Conservation (phyloP, 495 filamentous ascomycete genomes). For the Achaetomiella virescens region DNA sequence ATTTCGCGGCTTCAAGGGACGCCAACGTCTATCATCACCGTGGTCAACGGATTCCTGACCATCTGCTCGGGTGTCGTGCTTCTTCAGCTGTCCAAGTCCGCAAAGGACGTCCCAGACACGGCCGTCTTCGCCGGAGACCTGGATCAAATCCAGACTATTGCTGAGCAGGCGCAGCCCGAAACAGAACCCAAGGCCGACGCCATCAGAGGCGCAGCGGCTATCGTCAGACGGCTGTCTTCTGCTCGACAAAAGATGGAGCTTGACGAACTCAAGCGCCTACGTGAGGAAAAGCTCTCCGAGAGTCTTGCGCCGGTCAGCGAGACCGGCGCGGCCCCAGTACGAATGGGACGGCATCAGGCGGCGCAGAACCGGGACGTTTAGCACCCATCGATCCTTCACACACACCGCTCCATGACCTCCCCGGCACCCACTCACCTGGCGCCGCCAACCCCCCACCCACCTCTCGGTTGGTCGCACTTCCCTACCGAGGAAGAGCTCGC, state of each 20-base stretch:
- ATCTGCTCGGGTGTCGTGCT: slow-evolving; percentile 97
- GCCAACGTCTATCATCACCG: slow-evolving; percentile 70
- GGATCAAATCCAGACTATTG: slow-evolving; percentile 90
- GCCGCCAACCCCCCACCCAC: slow-evolving; percentile 59
- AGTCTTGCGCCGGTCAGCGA: slow-evolving; percentile 67
- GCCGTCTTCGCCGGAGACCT: slow-evolving; percentile 91
- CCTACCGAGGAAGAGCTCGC: slow-evolving; percentile 58
- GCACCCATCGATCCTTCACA: slow-evolving; percentile 9
- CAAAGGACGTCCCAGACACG: slow-evolving; percentile 92
- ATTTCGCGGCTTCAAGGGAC: slow-evolving; percentile 94
- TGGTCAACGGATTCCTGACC: slow-evolving; percentile 88
- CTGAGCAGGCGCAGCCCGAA: slow-evolving; percentile 89
- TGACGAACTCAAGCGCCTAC: slow-evolving; percentile 71
- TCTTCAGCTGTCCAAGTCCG: slow-evolving; percentile 93
- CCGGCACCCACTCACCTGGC: slow-evolving; percentile 33
- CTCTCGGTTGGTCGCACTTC: slow-evolving; percentile 82
- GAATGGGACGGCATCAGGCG: slow-evolving; percentile 94
- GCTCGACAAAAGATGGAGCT: slow-evolving; percentile 71
- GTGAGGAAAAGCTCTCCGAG: slow-evolving; percentile 69
- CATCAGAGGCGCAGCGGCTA: slow-evolving; percentile 85
- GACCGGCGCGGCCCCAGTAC: slow-evolving; percentile 48
- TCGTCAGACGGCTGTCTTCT: slow-evolving; percentile 75
- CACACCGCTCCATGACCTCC: slow-evolving; percentile 21
- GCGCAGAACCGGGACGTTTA: slow-evolving; percentile 56
- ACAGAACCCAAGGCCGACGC: slow-evolving; percentile 94